A percentile compares a stretch with the other conserved stretches of the same genome.
These are phyloP conservation scores for Xeromyces bisporus DNA, from an alignment of 495 filamentous ascomycete genomes.

Conservation along the genomic window DNA sequence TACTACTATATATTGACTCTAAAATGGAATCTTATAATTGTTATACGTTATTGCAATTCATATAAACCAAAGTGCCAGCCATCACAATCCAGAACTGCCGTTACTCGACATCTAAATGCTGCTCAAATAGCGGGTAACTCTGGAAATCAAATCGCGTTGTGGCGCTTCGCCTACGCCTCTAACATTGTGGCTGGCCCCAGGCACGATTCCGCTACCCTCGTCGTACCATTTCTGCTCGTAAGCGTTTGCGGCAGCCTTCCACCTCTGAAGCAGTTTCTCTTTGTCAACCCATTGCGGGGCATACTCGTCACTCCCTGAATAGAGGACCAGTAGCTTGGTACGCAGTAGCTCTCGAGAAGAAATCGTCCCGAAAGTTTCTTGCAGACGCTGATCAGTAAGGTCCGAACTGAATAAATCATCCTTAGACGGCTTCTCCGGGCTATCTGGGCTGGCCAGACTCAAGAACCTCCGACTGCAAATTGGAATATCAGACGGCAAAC, in stretches of 20 bases:
- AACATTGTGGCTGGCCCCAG: conserved; percentile 46
- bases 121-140: conserved; percentile 39
- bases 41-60: not conserved
- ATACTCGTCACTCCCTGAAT: conserved; percentile 57
- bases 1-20: no score
- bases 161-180: conserved; percentile 26
- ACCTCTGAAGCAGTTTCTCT: conserved; percentile 40
- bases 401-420: conserved; percentile 88
- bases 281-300: conserved; percentile 48
- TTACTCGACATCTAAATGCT: conserved; percentile 21
- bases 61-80: not conserved
- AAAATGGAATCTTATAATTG: no score
- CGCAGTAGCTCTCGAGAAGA: conserved; percentile 37
- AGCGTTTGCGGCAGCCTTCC: conserved; percentile 44
- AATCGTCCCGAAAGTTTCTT: conserved; percentile 47
- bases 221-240: conserved; percentile 32
- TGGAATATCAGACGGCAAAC: conserved; percentile 40
- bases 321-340: conserved; percentile 33
- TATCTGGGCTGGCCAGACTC: conserved; percentile 41
- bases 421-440: conserved; percentile 38
- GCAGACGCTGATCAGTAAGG: conserved; percentile 40
- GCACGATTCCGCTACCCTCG: conserved; percentile 38
- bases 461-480: conserved; percentile 40
- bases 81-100: no score
- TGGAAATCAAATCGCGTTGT: conserved; percentile 31